Conservation (phyloP, 768 basidiomycete genomes). For the Tephrocybe sp. region DNA sequence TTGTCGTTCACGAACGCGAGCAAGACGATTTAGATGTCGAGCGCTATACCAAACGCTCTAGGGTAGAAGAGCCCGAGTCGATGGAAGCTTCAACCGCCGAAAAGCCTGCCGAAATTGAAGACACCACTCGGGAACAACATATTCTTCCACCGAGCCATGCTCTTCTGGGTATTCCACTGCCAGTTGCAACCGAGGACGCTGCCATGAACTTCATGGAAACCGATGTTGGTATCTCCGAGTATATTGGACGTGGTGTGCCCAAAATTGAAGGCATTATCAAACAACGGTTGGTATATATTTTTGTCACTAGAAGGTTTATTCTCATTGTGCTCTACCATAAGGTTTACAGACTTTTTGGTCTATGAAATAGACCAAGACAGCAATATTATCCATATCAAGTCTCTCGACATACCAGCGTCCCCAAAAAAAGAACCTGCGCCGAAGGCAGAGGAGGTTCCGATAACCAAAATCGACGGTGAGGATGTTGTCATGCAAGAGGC, state of each 20-base stretch:
- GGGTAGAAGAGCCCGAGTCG: conserved; percentile 29
- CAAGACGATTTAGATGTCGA: conserved; percentile 44
- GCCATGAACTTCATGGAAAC: conserved; percentile 66
- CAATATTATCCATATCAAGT: conserved; percentile 79
- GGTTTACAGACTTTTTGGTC: conserved; percentile 97
- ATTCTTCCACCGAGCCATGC: conserved; percentile 75
- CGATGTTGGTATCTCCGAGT: conserved; percentile 91
- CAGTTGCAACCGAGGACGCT: conserved; percentile 47
- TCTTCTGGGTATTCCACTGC: conserved; percentile 59
- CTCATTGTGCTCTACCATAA: conserved; percentile 28
- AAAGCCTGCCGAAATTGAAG: neutral
- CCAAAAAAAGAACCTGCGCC: conserved; percentile 38
- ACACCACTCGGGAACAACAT: conserved; percentile 24
- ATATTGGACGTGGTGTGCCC: conserved; percentile 67
- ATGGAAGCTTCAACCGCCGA: conserved; percentile 6
- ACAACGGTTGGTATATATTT: conserved; percentile 65
- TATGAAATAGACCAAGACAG: conserved; percentile 85
- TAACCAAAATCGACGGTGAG: conserved; percentile 16
- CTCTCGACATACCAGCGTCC: conserved; percentile 69
- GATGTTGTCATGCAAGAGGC: conserved; percentile 23
- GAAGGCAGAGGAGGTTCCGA: conserved; percentile 16
- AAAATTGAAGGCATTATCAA: conserved; percentile 93
- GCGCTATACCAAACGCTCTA: conserved; percentile 44
- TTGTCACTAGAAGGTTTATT: neutral
- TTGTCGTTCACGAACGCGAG: conserved; percentile 51